Evolutionary conservation across 2,329 filamentous ascomycete genomes (phyloP).

Genomic region (Nannizziopsis arthrosporioides): DNA sequence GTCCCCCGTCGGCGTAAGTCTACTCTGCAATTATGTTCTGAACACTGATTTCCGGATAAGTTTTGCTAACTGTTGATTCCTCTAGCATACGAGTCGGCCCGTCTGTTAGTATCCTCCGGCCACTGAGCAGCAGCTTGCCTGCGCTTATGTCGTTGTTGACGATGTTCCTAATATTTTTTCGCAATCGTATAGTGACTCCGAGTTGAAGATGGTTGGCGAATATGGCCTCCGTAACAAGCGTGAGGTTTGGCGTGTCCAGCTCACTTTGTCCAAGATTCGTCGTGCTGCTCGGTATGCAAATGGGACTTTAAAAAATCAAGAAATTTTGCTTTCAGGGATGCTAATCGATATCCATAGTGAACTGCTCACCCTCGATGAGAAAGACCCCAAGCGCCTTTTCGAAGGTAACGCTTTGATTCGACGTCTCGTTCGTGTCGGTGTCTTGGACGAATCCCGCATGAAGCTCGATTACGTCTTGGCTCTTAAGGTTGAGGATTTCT

Average conservation of each 20-base stretch:
- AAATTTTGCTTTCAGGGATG: not conserved
- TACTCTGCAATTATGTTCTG: constrained; percentile 2
- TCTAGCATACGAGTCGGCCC: constrained; percentile 89
- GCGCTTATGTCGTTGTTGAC: constrained; percentile 85
- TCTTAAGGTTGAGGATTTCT: constrained; percentile 98
- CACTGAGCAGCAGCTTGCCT: constrained; percentile 98
- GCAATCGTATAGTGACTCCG: constrained; percentile 68
- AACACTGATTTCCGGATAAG: constrained; percentile 8
- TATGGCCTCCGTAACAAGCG: constrained; percentile 99
- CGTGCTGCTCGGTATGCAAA: constrained; percentile 89
- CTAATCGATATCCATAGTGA: constrained; percentile 53
- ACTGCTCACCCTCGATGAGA: constrained; percentile 98
- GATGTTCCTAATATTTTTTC: constrained; percentile 52
- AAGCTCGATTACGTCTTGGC: constrained; percentile 99
- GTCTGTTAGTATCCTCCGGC: constrained; percentile 91
- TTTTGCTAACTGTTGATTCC: constrained; percentile 28
- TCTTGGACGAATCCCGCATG: constrained; percentile 99
- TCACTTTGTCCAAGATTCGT: constrained; percentile 99
- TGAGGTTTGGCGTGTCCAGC: constrained; percentile 99
- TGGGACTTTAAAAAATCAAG: no score
- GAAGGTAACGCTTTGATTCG: constrained; percentile 99
- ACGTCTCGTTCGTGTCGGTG: constrained; percentile 98
- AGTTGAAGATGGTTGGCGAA: constrained; percentile 99
- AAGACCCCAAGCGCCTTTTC: constrained; percentile 99
- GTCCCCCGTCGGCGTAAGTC: constrained; percentile 73